Evolutionary conservation across 2,329 filamentous ascomycete genomes (phyloP).

Genomic region (Chrysoporthe cubensis): DNA sequence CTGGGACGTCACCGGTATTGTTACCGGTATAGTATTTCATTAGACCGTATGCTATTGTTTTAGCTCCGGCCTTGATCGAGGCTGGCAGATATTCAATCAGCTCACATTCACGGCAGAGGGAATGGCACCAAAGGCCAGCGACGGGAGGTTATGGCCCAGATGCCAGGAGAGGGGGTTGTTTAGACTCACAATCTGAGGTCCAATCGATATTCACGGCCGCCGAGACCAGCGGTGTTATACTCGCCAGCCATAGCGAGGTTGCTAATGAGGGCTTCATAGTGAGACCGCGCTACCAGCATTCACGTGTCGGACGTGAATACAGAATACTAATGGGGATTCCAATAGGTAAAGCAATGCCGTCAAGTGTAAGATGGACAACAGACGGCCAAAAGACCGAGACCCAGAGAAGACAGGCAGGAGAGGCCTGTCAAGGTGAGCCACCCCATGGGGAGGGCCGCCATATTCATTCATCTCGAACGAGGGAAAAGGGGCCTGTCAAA

Average conservation of each 20-base stretch:
- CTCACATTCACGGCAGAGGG: neutral
- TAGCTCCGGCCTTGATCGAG: slow-evolving; percentile 28
- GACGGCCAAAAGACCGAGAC: slow-evolving; percentile 11
- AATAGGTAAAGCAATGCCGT: neutral
- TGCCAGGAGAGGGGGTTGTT: neutral
- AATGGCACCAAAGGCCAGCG: neutral
- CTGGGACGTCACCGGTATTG: slow-evolving; percentile 30
- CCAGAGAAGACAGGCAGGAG: neutral
- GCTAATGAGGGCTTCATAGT: slow-evolving; percentile 25
- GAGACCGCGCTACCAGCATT: slow-evolving; percentile 13
- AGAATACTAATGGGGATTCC: neutral
- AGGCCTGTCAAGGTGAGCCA: slow-evolving; percentile 1
- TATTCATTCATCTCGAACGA: slow-evolving; percentile 9
- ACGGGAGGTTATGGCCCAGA: neutral
- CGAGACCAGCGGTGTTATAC: slow-evolving; percentile 28
- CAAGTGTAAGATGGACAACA: slow-evolving; percentile 11
- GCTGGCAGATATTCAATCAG: slow-evolving; percentile 20
- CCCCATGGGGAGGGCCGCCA: slow-evolving; percentile 16
- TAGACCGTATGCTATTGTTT: slow-evolving; percentile 29
- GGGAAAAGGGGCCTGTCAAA: slow-evolving; percentile 15
- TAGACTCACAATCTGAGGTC: slow-evolving; percentile 24
- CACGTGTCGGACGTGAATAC: neutral
- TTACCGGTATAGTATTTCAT: slow-evolving; percentile 32
- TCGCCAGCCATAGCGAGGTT: slow-evolving; percentile 26
- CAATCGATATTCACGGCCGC: slow-evolving; percentile 30